Percentiles rank a stretch among this genome's conserved stretches.
Evolutionary conservation across 106 monocot genomes (phyloP).

Genomic region (Dioscorea dumetorum): DNA sequence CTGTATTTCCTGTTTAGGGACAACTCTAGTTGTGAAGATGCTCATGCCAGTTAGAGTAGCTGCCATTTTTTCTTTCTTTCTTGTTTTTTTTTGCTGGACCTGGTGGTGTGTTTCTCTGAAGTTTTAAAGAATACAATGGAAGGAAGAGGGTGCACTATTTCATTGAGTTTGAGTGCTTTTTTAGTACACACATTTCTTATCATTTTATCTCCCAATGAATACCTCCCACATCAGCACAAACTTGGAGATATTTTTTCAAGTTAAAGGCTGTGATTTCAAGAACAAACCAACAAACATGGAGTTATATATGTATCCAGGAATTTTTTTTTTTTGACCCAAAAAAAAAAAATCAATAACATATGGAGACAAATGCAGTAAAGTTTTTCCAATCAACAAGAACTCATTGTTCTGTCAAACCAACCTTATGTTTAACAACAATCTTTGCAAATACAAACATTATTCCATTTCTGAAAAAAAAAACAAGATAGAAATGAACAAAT

Average conservation of each 20-base stretch:
- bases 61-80: slow-evolving; percentile 25
- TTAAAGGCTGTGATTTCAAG: no score
- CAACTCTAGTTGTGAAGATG: slow-evolving; percentile 26
- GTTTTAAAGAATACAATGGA: not conserved
- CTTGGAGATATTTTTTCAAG: not conserved
- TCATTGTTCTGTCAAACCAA: no score
- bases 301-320: no score
- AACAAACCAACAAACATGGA: no score
- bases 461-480: not conserved
- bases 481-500: not conserved
- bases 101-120: no score
- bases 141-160: slow-evolving; percentile 2
- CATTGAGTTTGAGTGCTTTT: not conserved
- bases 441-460: not conserved
- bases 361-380: no score
- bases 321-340: no score
- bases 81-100: no score
- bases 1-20: slow-evolving; percentile 4
- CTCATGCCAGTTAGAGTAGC: slow-evolving; percentile 37
- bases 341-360: no score
- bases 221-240: slow-evolving; percentile 9
- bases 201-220: slow-evolving; percentile 20
- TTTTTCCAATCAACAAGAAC: no score
- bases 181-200: slow-evolving; percentile 49
- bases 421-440: no score